These are phyloP conservation scores for Fusarium tupiense DNA, from an alignment of 2,329 filamentous ascomycete species.

Conservation along the genomic window DNA sequence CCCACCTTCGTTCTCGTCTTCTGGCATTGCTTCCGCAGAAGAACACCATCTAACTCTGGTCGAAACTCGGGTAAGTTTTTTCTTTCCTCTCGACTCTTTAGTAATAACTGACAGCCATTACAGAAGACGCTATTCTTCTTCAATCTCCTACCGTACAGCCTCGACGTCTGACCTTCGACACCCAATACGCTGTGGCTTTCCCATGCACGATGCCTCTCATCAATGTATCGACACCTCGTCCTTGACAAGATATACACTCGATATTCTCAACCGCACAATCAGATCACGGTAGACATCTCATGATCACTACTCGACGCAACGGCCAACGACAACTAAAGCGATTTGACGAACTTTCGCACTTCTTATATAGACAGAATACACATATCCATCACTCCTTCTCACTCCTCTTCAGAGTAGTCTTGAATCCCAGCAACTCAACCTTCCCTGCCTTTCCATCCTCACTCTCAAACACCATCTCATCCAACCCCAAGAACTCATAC, in stretches of 20 bases:
- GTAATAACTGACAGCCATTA: neutral
- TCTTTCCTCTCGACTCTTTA: no score
- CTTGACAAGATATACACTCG: neutral
- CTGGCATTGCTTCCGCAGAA: neutral
- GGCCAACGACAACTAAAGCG: no score
- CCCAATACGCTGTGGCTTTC: neutral
- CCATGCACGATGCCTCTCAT: constrained; percentile 5
- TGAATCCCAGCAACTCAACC: constrained; percentile 5
- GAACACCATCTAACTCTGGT: rapidly evolving
- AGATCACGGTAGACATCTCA: rapidly evolving
- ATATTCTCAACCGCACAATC: neutral
- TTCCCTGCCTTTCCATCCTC: neutral
- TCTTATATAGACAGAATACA: neutral
- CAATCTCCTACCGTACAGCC: rapidly evolving
- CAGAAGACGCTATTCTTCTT: rapidly evolving
- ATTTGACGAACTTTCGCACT: neutral
- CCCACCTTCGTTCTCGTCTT: constrained; percentile 5
- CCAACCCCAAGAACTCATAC: neutral
- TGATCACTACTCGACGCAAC: rapidly evolving
- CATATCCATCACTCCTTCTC: rapidly evolving
- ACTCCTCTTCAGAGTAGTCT: neutral
- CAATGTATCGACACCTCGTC: neutral
- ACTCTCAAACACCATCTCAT: constrained; percentile 7
- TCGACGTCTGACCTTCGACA: neutral
- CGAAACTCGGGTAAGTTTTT: rapidly evolving